Base-by-base conservation (phyloP, 192 early-diverging fungal species). In the Geranomyces michiganensis region DNA sequence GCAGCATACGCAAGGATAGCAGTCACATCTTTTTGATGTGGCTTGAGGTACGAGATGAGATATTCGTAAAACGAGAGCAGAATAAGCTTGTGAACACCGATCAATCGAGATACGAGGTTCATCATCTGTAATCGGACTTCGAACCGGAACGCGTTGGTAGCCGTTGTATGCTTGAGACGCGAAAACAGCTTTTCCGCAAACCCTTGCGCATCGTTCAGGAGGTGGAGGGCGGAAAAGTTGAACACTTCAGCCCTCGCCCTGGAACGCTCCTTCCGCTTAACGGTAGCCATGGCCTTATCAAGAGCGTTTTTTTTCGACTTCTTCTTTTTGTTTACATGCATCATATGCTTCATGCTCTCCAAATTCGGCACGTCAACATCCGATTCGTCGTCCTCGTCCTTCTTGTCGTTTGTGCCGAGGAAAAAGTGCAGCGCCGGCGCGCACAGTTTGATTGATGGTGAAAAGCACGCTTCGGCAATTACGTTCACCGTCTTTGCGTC, bases 401-500 rank as follows among this genome's bases (percentile, higher is more conserved):
- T 79, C 24, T 89, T 86, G 56, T 86, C 88, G 61, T 88, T 77
- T 10, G 79, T 76, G 5, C 91, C 93, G 67, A 98, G 82, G 74
- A 98, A 98, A 75, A 99, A 99, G 62, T 96, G 90, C 8, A 97
- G 76, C 0, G 96, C 97, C 0, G 94, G 94, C 21, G 94, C 89
- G 70, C 92, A 90, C 36, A 99, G 85, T 78, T 99, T 99, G 77
- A 92, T 84, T 10, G 90, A 87, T 27, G 90, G 89, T 45, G 93
- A 96, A 67, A 97, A 96, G 78, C 94, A 97, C 10, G 96, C 96
- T 74, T 96, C 92, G 17, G 93, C 91, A 78, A 99, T 93, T 19
- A 99, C 93, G 79, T 99, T 99, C 68, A 97, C 95, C 21, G 97
- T 98, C 84, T 99, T 99, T 48, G 92, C 89, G 78, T 98, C 97